Percentiles rank a stretch among this genome's conserved stretches.
phyloP scores from a whole-genome alignment of 1,139 yeast genomes.

The Yamadazyma kanchanaburiensis region DNA sequence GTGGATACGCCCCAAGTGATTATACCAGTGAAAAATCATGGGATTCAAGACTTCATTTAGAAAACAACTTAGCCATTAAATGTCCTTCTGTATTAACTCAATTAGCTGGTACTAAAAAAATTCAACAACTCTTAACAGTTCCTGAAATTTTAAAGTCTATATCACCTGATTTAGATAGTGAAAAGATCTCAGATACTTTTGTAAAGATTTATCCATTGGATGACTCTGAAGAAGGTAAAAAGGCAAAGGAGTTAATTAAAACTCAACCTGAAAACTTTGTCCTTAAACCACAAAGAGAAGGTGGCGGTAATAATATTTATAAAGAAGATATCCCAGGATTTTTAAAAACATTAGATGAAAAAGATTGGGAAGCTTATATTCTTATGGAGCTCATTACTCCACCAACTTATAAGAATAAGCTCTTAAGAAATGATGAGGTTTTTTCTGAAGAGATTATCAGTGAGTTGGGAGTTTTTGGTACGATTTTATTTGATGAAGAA shows the following conservation, averaged over 20 bases:
- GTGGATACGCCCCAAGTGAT: slow-evolving; percentile 84
- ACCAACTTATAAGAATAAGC: slow-evolving; percentile 60
- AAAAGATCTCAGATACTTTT: slow-evolving; percentile 56
- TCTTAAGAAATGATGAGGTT: slow-evolving; percentile 64
- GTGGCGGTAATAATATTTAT: slow-evolving; percentile 90
- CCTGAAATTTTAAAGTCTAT: slow-evolving; percentile 45
- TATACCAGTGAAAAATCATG: slow-evolving; percentile 61
- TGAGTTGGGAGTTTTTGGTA: slow-evolving; percentile 89
- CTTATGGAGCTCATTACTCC: slow-evolving; percentile 92
- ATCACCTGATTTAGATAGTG: slow-evolving; percentile 28
- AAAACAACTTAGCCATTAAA: slow-evolving; percentile 75
- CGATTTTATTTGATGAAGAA: slow-evolving; percentile 67
- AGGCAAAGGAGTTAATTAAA: slow-evolving; percentile 60
- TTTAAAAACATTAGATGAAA: slow-evolving; percentile 55
- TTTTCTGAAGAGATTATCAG: slow-evolving; percentile 71
- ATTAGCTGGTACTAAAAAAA: slow-evolving; percentile 86
- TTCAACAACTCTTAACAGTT: slow-evolving; percentile 82
- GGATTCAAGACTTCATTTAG: slow-evolving; percentile 72
- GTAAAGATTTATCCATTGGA: slow-evolving; percentile 87
- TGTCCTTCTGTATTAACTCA: slow-evolving; percentile 90
- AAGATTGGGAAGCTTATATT: slow-evolving; percentile 87
- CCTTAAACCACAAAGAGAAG: slow-evolving; percentile 95
- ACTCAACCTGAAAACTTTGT: slow-evolving; percentile 65
- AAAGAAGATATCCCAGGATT: slow-evolving; percentile 79
- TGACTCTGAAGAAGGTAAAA: slow-evolving; percentile 56